Percentiles rank a stretch among this genome's conserved stretches.
Conservation (phyloP, 1,284 basidiomycete genomes). For the Heterobasidion irregulare region DNA sequence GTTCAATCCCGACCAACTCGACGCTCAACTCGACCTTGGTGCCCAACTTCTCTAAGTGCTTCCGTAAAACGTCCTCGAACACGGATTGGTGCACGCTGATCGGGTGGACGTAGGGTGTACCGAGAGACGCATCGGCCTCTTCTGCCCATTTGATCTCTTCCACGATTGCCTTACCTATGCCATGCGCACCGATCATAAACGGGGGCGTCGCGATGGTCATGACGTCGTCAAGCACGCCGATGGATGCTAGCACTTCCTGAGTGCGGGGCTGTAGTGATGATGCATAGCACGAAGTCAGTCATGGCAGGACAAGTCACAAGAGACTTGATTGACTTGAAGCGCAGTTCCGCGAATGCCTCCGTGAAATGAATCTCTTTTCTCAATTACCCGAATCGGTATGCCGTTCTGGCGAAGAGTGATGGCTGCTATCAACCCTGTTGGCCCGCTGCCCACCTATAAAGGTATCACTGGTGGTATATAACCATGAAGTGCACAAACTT, state of each 20-base stretch:
- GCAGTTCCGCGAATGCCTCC: conserved; percentile 11
- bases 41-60: conserved; percentile 8
- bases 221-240: conserved; percentile 12
- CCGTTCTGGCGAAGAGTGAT: conserved; percentile 16
- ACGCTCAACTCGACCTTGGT: conserved; percentile 9
- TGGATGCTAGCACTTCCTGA: conserved; percentile 7
- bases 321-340: conserved; percentile 4
- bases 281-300: neutral
- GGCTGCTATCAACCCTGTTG: conserved; percentile 17
- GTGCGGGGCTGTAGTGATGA: conserved; percentile 7
- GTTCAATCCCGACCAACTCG: conserved; percentile 10
- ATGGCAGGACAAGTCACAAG: neutral
- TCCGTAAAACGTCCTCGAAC: conserved; percentile 10
- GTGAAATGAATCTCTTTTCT: conserved; percentile 12
- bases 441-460: conserved; percentile 16
- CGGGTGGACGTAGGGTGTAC: neutral
- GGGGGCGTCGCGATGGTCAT: conserved; percentile 6
- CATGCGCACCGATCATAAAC: conserved; percentile 5
- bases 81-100: conserved; percentile 3
- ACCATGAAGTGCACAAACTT: neutral
- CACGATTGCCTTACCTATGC: neutral
- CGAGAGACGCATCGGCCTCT: neutral
- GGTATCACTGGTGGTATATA: neutral
- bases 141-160: conserved; percentile 4
- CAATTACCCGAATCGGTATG: conserved; percentile 16